A percentile compares a stretch with the other conserved stretches of the same genome.
Evolutionary conservation across 2,329 filamentous ascomycete species (phyloP).

Genomic region (Colletotrichum lini): DNA sequence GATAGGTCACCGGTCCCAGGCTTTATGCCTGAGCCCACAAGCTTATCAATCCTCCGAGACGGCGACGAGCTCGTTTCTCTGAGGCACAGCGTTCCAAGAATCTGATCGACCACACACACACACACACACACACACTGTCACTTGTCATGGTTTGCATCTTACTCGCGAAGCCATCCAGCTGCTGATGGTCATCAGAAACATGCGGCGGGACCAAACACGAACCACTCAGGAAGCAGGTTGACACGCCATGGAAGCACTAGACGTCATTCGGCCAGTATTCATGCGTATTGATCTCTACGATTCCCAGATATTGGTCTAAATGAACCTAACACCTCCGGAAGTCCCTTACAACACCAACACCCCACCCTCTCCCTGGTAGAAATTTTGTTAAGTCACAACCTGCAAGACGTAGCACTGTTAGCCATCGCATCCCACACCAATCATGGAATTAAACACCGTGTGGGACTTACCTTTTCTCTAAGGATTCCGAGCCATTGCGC

Average conservation of each 20-base stretch:
- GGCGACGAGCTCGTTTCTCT: constrained; percentile 9
- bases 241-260: neutral
- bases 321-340: constrained; percentile 18
- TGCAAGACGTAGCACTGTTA: constrained; percentile 6
- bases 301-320: constrained; percentile 28
- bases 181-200: neutral
- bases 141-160: neutral
- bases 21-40: constrained; percentile 15
- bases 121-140: neutral
- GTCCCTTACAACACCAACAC: neutral
- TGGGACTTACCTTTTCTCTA: constrained; percentile 85
- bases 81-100: constrained; percentile 3
- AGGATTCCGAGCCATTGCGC: constrained; percentile 93
- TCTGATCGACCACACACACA: neutral
- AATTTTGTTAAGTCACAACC: constrained; percentile 41
- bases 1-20: neutral
- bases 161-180: neutral
- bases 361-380: no score
- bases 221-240: neutral
- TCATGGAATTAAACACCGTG: neutral
- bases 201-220: neutral
- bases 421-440: neutral
- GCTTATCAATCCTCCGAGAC: constrained; percentile 20
- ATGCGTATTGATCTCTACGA: constrained; percentile 24
- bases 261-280: constrained; percentile 1